Evolutionary conservation across 257 asterid species (phyloP), one percentile per base, ranked within the genome.

Genomic region (Nicotiana undulata): DNA sequence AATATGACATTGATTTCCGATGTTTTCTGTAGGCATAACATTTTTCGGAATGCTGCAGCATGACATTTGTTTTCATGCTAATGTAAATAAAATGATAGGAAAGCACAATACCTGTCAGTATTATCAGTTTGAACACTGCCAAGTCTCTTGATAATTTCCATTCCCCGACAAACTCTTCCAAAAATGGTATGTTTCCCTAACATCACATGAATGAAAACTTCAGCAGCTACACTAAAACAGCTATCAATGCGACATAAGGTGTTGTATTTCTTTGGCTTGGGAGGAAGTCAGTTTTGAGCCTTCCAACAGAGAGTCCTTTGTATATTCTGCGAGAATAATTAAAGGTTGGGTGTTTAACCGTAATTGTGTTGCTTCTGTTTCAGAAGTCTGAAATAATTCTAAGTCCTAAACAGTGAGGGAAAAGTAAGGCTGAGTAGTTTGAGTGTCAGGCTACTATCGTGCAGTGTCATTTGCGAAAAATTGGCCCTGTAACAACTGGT

Each of bases 71-170:
- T 46, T 15, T 3, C 77, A 49, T 26, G 18, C 79, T 49, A 74
- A 74, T 26, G 63, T 74, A 49, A 26, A 74, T 26, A 24, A 49
- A 49, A 11, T 49, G 53, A 40, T 75, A 66, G n/a, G 59, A 51
- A 81, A 49, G 28, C 61, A 16, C 44, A 74, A 53, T 88, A 93
- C 99, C 98, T 85, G 83, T 92, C 98, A 0, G 97, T 96, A 88
- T 89, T 96, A 82, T 96, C 99, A 81, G 98, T 96, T 88, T 94
- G 99, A 84, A 96, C 97, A 80, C 93, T 94, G 88, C 98, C 98
- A 70, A 96, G 96, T 79, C 97, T 90, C 97, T 94, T 94, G 86
- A 96, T 85, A 68, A 94, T 96, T 87, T 96, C 99, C 99, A 96
- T 96, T 84, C 99, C 98, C 83, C 83, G 89, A 83, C 94, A 94